Base-by-base conservation (phyloP, 495 filamentous ascomycete species). In the Penicillium fimorum region DNA sequence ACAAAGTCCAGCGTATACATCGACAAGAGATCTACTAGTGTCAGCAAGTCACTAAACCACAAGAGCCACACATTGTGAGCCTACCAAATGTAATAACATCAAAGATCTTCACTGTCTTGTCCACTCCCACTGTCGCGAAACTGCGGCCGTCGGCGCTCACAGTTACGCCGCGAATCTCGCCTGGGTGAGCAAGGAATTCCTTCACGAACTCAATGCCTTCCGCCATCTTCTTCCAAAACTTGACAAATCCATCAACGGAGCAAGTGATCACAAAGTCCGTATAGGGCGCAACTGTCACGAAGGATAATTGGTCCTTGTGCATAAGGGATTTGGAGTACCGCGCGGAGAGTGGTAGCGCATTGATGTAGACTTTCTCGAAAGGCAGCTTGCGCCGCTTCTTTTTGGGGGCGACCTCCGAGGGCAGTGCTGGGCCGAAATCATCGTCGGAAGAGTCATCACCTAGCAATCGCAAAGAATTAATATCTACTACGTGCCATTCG, bases 201-300 rank as follows among this genome's bases (percentile, higher is more conserved):
- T 99, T 99, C 15, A 97, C 92, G 63, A 97, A 97, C 72, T 99
- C 94, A 32, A 97, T 89, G 0, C 90, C 90, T 9, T 88, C 87
- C 5, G 84, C 84, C 57, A 89, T 82, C 74, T 99, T 99, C 79
- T 99, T 97, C 94, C 94, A 99, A 73, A 97, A 99, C 71, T 97
- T 97, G 49, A 97, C 93, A 0, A 91, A 86, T 3, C 95, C 95
- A 69, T 99, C 93, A 17, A 90, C 74, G 3, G 92, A 97, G 60
- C 86, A 90, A 3, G 94, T 97, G 48, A 99, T 93, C 25, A 97
- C 74, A 67, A 99, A 97, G 57, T 96, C 94, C 51, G 94, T 96
- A 41, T 82, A 76, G 1, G 92, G 94, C 1, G 95, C 94, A 55
- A 97, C 82, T 5, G 87, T 92, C 56, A 89, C 81, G 61, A 90